Base-by-base conservation (phyloP, 495 filamentous ascomycete genomes). In the Annulohypoxylon moriforme region DNA sequence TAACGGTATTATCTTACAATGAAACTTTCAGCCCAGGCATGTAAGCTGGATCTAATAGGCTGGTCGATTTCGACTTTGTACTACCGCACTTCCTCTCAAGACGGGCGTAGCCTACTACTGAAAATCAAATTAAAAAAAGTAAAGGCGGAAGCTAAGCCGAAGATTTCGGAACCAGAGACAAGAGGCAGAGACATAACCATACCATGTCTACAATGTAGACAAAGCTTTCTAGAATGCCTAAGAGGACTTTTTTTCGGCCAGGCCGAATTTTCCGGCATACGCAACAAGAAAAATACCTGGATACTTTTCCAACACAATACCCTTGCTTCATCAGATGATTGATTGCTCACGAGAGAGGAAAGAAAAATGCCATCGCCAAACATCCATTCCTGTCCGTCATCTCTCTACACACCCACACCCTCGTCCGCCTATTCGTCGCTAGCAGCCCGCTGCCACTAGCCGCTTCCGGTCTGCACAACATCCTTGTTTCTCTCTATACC, bases 381-480 rank as follows among this genome's bases (percentile, higher is more conserved):
- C 42, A 49, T 24, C 56, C 34, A 58, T 57, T 64, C 52, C 50
- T 29, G 36, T 42, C 50, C 33, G 29, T 59, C 42, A 67, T 33
- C 11, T 58, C 38, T 14, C n/a, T n/a, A n/a, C n/a, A 42, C 29
- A 58, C 38, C 29, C 52, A 50, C 29, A 64, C 22, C 25, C 7
- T 24, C 27, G 44, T 25, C 13, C 42, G 6, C 40, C 18, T 3
- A 20, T 34, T 58, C 18, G 13, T 58, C 34, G 11, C 56, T 27
- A 55, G n/a, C 63, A 71, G 18, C 57, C 42, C 33, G 60, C 64
- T 72, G 46, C 47, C 46, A 33, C 60, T 73, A 69, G 49, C 71
- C 53, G 55, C n/a, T 66, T 64, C 71, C 66, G 71, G 71, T 73
- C 59, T 67, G 40, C 66, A 73, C 58, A 62, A 62, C 25, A 66